Conservation (phyloP, 148 eudicot species). For the Silene latifolia region DNA sequence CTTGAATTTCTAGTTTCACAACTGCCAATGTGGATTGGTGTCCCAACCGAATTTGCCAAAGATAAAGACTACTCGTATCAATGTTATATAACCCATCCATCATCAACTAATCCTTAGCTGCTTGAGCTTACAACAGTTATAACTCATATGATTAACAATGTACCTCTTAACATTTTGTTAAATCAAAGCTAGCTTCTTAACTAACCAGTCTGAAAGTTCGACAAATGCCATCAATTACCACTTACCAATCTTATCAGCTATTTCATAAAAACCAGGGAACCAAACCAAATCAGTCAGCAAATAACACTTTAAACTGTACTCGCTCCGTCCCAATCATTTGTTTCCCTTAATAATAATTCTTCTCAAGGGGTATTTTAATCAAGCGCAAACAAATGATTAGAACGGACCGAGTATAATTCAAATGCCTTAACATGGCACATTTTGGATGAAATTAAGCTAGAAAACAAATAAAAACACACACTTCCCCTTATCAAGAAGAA, state of each 20-base stretch:
- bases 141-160: slow-evolving; percentile 7
- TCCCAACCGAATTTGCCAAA: neutral
- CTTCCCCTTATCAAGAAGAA: slow-evolving; percentile 30
- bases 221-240: neutral
- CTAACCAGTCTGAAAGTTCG: neutral
- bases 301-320: neutral
- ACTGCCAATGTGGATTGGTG: neutral
- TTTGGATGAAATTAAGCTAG: slow-evolving; percentile 11
- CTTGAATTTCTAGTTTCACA: neutral
- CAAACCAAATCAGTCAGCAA: slow-evolving; percentile 13
- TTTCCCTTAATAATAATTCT: no score
- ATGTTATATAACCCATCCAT: neutral
- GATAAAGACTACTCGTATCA: neutral
- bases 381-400: no score
- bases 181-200: neutral
- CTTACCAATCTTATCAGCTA: neutral
- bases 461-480: slow-evolving; percentile 30
- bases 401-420: neutral
- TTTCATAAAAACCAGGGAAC: neutral
- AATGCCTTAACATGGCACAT: slow-evolving; percentile 4
- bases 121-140: neutral
- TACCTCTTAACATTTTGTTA: neutral
- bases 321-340: no score
- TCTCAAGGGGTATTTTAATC: no score
- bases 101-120: neutral